Base-by-base conservation (phyloP, 306 rosid genomes). In the Fragaria nilgerrensis region DNA sequence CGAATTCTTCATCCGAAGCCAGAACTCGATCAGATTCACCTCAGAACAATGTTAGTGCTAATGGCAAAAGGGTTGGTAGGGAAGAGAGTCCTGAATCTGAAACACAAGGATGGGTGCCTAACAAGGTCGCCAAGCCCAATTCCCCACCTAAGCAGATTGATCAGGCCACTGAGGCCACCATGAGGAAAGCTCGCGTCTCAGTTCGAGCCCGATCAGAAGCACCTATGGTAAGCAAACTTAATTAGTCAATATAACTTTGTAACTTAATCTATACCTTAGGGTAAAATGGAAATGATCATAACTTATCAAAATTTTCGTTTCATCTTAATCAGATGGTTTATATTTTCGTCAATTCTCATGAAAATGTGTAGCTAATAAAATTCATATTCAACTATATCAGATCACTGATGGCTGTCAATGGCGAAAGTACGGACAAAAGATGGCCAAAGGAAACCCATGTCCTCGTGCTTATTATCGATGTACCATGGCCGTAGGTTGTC, bases 371-470 rank as follows among this genome's bases (percentile, higher is more conserved):
- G 1, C 23, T 66, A 3, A 66, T 15, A 36, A 0, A 5, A 19
- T 19, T 37, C 36, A 37, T 1, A 66, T 13, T 66, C 27, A 66
- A 12, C 9, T 47, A 9, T 75, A 58, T 20, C 87, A 96, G 99
- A 96, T 96, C 32, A 85, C 90, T n/a, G 99, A 96, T 82, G 99
- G 99, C 1, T 96, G 99, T 49, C 99, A 96, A 82, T 96, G 99
- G 99, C 56, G 98, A 75, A 96, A 96, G 56, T 96, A 96, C 25
- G 99, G 99, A 10, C 99, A 96, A 49, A 96, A 96, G 72, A 96
- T 92, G 96, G 99, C 99, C 0, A 96, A 96, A 66, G 98, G 97
- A 80, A 96, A 96, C 55, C 99, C 99, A 1, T 96, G 99, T 77
- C 99, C 99, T 64, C 89, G 99, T 49, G 99, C 97, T 1, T 96